Base-by-base conservation (phyloP, 345 rosid genomes). In the Isatis tinctoria region DNA sequence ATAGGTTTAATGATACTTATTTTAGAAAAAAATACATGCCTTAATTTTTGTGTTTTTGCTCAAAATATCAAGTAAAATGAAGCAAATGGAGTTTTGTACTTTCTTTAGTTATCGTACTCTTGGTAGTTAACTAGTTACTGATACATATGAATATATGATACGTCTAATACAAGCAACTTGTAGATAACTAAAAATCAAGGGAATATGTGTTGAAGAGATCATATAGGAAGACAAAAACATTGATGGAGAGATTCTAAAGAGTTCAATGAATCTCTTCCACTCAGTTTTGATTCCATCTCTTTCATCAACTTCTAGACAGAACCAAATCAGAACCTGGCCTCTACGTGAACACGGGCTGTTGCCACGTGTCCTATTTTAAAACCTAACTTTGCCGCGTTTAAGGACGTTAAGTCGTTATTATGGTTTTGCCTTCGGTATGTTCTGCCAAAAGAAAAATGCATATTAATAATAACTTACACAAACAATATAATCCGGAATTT, bases 321-420 rank as follows among this genome's bases (percentile, higher is more conserved):
- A 63, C 60, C 53, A 36, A 60, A 51, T n/a, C 54, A 63, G 41
- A 49, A 45, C 24, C 49, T 65, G 45, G 73, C 43, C 6, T 57
- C 10, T 58, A 47, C 73, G 24, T 58, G 67, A 48, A 4, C 63
- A 68, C 40, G 8, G 79, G 64, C 11, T 68, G 4, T 75, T 33
- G 58, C 69, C 79, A 69, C 39, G 41, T 69, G 74, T 61, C 26
- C 6, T 35, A 7, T 52, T 75, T 75, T 63, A 40, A 74, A 59
- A 74, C 56, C 33, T 67, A 30, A 37, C 10, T 57, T 67, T 67
- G 73, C 73, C 68, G 78, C 78, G 67, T 65, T 65, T 74, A 24
- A 14, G 13, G 53, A 73, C 70, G 53, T 49, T 39, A 71, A 36
- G 41, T 30, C 10, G 35, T 39, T 39, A 45, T 37, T 59, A 32